These are phyloP conservation scores for Basidioascus undulatus DNA, from an alignment of 768 basidiomycete species.

Conservation along the genomic window DNA sequence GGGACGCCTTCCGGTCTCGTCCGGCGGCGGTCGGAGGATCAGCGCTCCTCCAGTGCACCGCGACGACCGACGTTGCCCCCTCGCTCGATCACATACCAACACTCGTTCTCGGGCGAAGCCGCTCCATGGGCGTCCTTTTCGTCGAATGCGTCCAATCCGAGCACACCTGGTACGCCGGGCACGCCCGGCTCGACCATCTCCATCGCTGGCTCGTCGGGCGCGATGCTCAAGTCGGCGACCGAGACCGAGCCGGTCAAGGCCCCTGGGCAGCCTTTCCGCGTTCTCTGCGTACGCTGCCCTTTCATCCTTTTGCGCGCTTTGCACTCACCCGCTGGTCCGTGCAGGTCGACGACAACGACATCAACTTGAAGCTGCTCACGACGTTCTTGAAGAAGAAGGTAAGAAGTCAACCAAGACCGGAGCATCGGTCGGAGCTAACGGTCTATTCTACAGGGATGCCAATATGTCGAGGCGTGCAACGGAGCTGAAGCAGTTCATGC, in stretches of 20 bases:
- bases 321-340: no score
- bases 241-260: constrained; percentile 29
- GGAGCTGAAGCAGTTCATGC: constrained; percentile 60
- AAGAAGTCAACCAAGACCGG: constrained; percentile 12
- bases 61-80: no score
- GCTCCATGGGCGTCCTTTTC: no score
- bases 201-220: constrained; percentile 27
- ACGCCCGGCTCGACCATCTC: constrained; percentile 18
- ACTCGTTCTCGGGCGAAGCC: no score
- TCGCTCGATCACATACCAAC: no score
- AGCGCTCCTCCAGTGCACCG: no score
- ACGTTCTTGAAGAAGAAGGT: constrained; percentile 22
- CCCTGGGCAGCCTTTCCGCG: constrained; percentile 27
- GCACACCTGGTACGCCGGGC: constrained; percentile 18
- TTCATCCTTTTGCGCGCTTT: no score
- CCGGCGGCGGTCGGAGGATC: constrained; percentile 32
- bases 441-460: constrained; percentile 30
- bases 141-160: no score
- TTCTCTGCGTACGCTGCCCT: no score
- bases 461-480: constrained; percentile 54
- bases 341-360: constrained; percentile 68
- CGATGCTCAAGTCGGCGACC: constrained; percentile 41
- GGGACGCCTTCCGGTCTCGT: no score
- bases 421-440: constrained; percentile 23
- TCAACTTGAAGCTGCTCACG: constrained; percentile 59